phyloP scores from a whole-genome alignment of 2,329 filamentous ascomycete species.

The Stromatinia cepivora region DNA sequence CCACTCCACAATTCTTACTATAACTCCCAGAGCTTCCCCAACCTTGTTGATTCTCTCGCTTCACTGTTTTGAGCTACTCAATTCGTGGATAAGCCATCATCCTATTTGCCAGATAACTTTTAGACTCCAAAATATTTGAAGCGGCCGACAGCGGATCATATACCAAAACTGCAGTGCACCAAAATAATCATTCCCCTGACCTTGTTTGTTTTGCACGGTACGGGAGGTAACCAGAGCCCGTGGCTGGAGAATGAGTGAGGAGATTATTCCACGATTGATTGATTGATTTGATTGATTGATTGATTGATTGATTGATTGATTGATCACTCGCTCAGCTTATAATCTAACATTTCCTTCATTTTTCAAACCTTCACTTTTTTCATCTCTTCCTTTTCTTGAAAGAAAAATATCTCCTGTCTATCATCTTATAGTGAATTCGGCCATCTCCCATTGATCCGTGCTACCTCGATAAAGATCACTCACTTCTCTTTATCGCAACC shows the following conservation, averaged over 20 bases:
- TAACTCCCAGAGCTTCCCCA: slow-evolving; percentile 24
- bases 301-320: slow-evolving; percentile 25
- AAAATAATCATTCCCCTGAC: slow-evolving; percentile 27
- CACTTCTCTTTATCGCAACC: neutral
- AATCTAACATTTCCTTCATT: slow-evolving; percentile 33
- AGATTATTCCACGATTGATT: no score
- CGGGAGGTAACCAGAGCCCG: slow-evolving; percentile 20
- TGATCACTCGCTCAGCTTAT: slow-evolving; percentile 27
- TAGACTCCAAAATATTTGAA: slow-evolving; percentile 19
- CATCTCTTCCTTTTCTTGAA: slow-evolving; percentile 18
- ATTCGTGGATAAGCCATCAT: slow-evolving; percentile 33
- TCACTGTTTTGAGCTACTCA: slow-evolving; percentile 22
- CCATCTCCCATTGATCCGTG: neutral
- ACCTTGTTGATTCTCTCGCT: slow-evolving; percentile 29
- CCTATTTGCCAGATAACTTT: slow-evolving; percentile 33
- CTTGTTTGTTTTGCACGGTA: slow-evolving; percentile 18
- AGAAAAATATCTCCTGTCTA: neutral
- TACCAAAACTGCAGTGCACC: slow-evolving; percentile 21
- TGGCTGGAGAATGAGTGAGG: slow-evolving; percentile 13
- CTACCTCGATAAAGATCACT: neutral
- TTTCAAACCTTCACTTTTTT: slow-evolving; percentile 19
- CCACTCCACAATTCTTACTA: slow-evolving; percentile 1
- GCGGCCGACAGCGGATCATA: slow-evolving; percentile 18
- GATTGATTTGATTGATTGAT: slow-evolving; percentile 30
- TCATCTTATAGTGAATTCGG: neutral